A percentile compares a stretch with the other conserved stretches of the same genome.
Conservation (phyloP, 2,329 filamentous ascomycete genomes). For the Microdochium paspali region DNA sequence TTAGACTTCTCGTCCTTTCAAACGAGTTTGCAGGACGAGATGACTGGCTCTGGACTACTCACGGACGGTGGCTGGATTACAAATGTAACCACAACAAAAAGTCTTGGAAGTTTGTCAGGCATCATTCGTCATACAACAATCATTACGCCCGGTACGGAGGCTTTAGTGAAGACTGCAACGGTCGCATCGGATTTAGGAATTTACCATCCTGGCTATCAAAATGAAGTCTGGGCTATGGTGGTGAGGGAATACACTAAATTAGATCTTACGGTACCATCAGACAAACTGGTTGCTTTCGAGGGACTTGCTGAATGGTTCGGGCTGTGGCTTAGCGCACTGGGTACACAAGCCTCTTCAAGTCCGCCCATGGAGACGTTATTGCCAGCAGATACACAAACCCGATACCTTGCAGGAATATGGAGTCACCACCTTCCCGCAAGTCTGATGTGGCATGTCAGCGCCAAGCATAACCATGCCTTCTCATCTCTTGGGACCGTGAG, state of each 20-base stretch:
- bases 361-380: not conserved
- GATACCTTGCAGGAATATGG: not conserved
- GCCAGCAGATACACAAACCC: not conserved
- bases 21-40: not conserved
- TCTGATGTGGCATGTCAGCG: not conserved
- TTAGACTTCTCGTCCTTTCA: conserved; percentile 4
- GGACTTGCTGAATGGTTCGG: not conserved
- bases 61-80: not conserved
- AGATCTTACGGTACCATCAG: not conserved
- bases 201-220: not conserved
- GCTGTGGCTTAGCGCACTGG: not conserved
- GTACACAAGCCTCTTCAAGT: not conserved
- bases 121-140: not conserved
- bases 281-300: not conserved
- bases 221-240: not conserved
- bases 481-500: not conserved
- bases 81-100: not conserved
- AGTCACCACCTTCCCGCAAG: not conserved
- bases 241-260: not conserved
- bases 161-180: too few relatives aligned
- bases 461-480: not conserved
- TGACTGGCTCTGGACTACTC: not conserved
- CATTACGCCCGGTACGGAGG: not conserved
- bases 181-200: not conserved
- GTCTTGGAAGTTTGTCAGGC: not conserved